Base-by-base conservation (phyloP, 108 stramenopile genomes). In the Phaeodactylum tricornutum region DNA sequence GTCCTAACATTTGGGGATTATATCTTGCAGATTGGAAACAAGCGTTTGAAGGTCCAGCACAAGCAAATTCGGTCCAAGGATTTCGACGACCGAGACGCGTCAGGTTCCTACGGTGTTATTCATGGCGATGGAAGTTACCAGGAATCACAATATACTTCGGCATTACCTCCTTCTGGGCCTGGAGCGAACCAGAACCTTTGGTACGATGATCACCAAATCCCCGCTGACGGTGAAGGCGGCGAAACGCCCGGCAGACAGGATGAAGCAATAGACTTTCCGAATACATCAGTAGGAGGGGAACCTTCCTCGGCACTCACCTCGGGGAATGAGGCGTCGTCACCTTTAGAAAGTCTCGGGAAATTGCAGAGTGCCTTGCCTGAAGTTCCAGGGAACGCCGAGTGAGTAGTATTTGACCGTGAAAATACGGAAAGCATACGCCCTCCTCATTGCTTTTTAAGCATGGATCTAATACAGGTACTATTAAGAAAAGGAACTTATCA, bases 1-100 rank as follows among this genome's bases (percentile, higher is more conserved):
- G 9, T 8, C 23, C 15, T 21, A 9, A n/a, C 22, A 15, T 7
- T 9, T 23, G 37, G 11, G 21, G 11, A 4, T 51, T 45, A 6
- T n/a, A n/a, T 56, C 27, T 43, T 27, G 32, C 54, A 90, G 86
- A 74, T 92, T 62, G 79, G 82, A 30, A 87, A 87, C 44, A 92
- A 92, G 46, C 78, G 87, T 26, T 57, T 92, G 39, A 88, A 88
- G 44, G 91, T 92, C 26, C 86, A 92, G 47, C 81, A 86, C 59
- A 93, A 89, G 64, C 70, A 72, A 31, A 62, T 69, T 47, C 63
- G 59, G 11, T 53, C 65, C 0, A 25, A 29, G 7, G 63, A 65
- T 44, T 44, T 59, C 28, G 33, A 57, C 7, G 14, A 43, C 5
- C 48, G 53, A 5, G 39, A 39, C 21, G 43, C 14, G 19, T 27